These are phyloP conservation scores for Ampelomyces quisqualis DNA, from an alignment of 2,329 filamentous ascomycete species.

Conservation along the genomic window DNA sequence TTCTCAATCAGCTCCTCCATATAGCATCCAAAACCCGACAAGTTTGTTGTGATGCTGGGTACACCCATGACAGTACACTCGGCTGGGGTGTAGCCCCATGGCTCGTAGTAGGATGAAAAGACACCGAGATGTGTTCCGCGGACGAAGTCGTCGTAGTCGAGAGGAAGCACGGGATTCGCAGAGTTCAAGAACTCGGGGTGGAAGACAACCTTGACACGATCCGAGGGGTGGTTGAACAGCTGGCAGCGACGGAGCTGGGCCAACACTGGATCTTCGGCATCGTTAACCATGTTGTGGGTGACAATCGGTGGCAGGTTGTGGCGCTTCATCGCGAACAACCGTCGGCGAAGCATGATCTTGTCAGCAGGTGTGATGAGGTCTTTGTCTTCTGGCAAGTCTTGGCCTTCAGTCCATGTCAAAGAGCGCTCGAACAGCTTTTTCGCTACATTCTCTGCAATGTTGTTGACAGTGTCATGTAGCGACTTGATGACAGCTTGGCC, in stretches of 20 bases:
- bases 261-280: conserved; percentile 86
- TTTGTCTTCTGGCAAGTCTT: conserved; percentile 92
- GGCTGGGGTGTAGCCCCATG: conserved; percentile 97
- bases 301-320: conserved; percentile 89
- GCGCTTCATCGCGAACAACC: conserved; percentile 96
- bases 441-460: conserved; percentile 89
- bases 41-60: conserved; percentile 94
- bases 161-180: conserved; percentile 86
- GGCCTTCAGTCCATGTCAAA: conserved; percentile 92
- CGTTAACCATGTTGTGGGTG: conserved; percentile 98
- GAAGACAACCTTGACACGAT: conserved; percentile 97
- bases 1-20: conserved; percentile 99
- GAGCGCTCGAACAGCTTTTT: conserved; percentile 93
- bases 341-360: conserved; percentile 84
- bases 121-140: conserved; percentile 94
- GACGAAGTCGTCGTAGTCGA: conserved; percentile 98
- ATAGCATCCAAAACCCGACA: conserved; percentile 97
- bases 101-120: conserved; percentile 98
- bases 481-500: conserved; percentile 98
- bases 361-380: conserved; percentile 91
- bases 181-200: conserved; percentile 98
- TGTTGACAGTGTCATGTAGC: conserved; percentile 84
- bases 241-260: conserved; percentile 96
- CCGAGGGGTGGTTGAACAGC: conserved; percentile 91
- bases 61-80: conserved; percentile 99